Evolutionary conservation across 139 green algal species (phyloP).

Genomic region (Edaphochlamys debaryana): DNA sequence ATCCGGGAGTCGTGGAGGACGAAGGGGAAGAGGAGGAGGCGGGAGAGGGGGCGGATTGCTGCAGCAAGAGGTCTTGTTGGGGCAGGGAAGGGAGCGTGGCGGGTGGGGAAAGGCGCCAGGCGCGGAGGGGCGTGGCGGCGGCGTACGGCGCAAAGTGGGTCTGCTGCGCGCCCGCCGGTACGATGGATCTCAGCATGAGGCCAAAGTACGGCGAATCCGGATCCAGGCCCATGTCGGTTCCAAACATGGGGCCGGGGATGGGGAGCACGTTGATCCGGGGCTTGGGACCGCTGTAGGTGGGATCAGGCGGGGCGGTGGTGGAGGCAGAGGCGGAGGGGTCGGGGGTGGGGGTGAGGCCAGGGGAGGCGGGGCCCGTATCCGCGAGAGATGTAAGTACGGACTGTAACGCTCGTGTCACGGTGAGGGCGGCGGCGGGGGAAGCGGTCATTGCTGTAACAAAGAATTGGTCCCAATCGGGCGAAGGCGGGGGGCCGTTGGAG

Average conservation of each 20-base stretch:
- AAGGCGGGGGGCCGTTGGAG: too few relatives aligned
- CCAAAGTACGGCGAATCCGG: slow-evolving; percentile 25
- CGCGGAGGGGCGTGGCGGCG: neutral
- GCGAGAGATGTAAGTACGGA: too few relatives aligned
- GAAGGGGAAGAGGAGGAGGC: too few relatives aligned
- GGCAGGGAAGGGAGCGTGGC: neutral
- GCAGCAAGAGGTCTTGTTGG: too few relatives aligned
- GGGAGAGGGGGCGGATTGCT: too few relatives aligned
- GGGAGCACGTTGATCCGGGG: slow-evolving; percentile 38
- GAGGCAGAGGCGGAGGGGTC: too few relatives aligned
- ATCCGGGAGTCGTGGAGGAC: too few relatives aligned
- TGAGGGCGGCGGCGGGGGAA: slow-evolving; percentile 14
- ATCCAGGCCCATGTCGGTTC: neutral
- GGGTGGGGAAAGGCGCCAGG: slow-evolving; percentile 17
- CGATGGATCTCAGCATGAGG: slow-evolving; percentile 45
- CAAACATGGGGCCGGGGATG: slow-evolving; percentile 26
- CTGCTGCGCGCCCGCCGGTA: slow-evolving; percentile 1
- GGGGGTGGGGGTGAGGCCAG: too few relatives aligned
- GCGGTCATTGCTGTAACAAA: slow-evolving; percentile 33
- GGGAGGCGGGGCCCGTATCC: too few relatives aligned
- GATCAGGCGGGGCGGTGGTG: too few relatives aligned
- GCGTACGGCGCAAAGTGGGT: slow-evolving; percentile 23
- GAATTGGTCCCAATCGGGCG: slow-evolving; percentile 6
- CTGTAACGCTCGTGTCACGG: neutral
- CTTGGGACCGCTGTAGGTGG: too few relatives aligned